Evolutionary conservation across 2,329 filamentous ascomycete genomes (phyloP).

Genomic region (Fusarium irregulare): DNA sequence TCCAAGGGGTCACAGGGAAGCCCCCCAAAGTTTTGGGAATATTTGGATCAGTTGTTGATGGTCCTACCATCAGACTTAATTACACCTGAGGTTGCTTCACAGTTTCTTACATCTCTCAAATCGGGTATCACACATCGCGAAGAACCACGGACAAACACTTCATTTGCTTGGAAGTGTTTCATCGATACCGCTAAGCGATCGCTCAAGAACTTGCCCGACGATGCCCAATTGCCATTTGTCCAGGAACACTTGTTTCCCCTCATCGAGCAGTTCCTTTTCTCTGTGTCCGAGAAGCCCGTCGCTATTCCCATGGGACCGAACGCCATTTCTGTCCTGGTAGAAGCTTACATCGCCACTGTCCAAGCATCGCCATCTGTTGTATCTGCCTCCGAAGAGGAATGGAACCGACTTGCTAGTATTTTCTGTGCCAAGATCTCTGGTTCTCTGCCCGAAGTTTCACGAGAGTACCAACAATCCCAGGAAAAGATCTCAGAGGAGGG

Average conservation of each 20-base stretch:
- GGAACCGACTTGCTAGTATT: conserved; percentile 69
- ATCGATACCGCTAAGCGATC: conserved; percentile 71
- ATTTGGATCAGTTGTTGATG: conserved; percentile 71
- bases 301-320: conserved; percentile 50
- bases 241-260: conserved; percentile 65
- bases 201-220: conserved; percentile 56
- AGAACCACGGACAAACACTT: conserved; percentile 76
- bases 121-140: conserved; percentile 78
- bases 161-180: conserved; percentile 80
- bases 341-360: conserved; percentile 60
- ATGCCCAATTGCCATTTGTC: conserved; percentile 60
- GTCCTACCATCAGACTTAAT: conserved; percentile 63
- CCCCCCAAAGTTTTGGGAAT: conserved; percentile 77
- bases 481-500: conserved; percentile 73
- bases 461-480: conserved; percentile 80
- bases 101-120: conserved; percentile 75
- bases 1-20: conserved; percentile 88
- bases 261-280: conserved; percentile 65
- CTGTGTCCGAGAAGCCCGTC: conserved; percentile 54
- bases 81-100: conserved; percentile 62
- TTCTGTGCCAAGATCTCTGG: conserved; percentile 76
- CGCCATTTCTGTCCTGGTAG: conserved; percentile 56
- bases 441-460: conserved; percentile 84
- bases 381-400: conserved; percentile 66
- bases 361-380: conserved; percentile 57